Percentiles rank a stretch among this genome's conserved stretches.
Conservation (phyloP, 768 basidiomycete genomes). For the Amanita brunnescens region DNA sequence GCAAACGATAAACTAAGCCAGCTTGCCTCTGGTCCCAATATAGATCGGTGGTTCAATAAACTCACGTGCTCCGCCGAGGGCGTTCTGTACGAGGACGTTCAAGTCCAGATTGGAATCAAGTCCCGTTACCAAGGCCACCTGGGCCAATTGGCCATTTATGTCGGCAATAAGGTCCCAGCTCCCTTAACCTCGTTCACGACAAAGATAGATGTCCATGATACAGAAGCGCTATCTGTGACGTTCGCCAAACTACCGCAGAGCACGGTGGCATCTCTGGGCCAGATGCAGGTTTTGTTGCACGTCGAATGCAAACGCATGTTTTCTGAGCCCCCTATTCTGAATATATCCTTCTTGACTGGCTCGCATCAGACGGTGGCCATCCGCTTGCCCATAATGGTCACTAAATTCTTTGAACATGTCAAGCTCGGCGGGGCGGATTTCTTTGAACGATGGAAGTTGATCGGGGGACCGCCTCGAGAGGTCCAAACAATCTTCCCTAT, state of each 20-base stretch:
- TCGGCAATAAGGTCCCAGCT: constrained; percentile 90
- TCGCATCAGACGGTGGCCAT: constrained; percentile 82
- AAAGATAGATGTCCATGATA: constrained; percentile 61
- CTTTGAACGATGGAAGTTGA: constrained; percentile 97
- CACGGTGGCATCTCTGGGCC: constrained; percentile 71
- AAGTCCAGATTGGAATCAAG: constrained; percentile 94
- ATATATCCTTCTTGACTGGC: constrained; percentile 87
- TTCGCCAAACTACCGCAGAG: constrained; percentile 90
- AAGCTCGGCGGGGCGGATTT: constrained; percentile 77
- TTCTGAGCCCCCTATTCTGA: constrained; percentile 64
- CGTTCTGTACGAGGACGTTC: constrained; percentile 90
- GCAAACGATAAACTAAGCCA: constrained; percentile 13
- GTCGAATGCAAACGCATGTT: constrained; percentile 93
- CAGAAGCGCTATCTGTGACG: constrained; percentile 68
- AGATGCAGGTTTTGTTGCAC: constrained; percentile 89
- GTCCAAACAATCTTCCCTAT: constrained; percentile 85
- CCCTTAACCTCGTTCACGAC: constrained; percentile 91
- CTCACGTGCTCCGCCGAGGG: constrained; percentile 76
- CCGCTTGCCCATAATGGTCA: constrained; percentile 77
- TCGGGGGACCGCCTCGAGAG: constrained; percentile 92
- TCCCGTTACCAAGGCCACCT: constrained; percentile 93
- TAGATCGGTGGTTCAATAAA: constrained; percentile 87
- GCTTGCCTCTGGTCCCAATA: constrained; percentile 39
- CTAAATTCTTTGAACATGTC: constrained; percentile 93
- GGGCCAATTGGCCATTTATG: constrained; percentile 88